Base-by-base conservation (phyloP, 2,329 filamentous ascomycete genomes). In the Cercospora sojina region DNA sequence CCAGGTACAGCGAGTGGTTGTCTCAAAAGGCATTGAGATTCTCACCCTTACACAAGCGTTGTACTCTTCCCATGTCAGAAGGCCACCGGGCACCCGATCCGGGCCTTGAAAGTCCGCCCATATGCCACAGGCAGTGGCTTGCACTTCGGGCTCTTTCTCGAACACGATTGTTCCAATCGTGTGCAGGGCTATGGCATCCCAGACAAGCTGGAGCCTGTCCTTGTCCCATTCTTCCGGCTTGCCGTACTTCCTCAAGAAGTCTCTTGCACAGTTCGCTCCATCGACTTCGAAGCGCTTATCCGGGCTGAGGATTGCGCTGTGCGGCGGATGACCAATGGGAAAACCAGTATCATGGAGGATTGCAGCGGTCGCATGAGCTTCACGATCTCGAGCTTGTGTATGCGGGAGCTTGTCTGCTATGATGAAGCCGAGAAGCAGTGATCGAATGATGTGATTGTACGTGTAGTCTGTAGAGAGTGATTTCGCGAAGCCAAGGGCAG, bases 221-320 rank as follows among this genome's bases (percentile, higher is more conserved):
- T 79, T 74, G 56, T 81, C 77, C 80, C 81, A 83, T 16, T 69
- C 58, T 38, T 65, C 62, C 5, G 69, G 63, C n/a, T 64, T 63
- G 18, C 68, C 68, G 61, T 77, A 58, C 47, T 47, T 60, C 35
- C 61, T 64, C 56, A 83, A 61, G 64, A 83, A 83, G 0, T 78
- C 72, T 0, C 80, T 73, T 1, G 83, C 80, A 2, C 77, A 80
- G 62, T 81, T 79, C 8, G 82, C 83, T 13, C 83, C 80, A 70
- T 85, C 83, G 25, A 85, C 81, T 67, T 85, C 83, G 72, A 85
- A 85, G 8, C 82, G 79, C 29, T 80, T 81, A 72, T 84, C 81
- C 1, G 70, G 56, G 43, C 79, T 81, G 16, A 83, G 67, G 8
- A 81, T 64, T 32, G 74, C 70, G 13, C 75, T 73, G 66, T 84